A percentile compares a stretch with the other conserved stretches of the same genome.
Evolutionary conservation across 2,329 filamentous ascomycete genomes (phyloP).

Genomic region (Penicillium oxalicum): DNA sequence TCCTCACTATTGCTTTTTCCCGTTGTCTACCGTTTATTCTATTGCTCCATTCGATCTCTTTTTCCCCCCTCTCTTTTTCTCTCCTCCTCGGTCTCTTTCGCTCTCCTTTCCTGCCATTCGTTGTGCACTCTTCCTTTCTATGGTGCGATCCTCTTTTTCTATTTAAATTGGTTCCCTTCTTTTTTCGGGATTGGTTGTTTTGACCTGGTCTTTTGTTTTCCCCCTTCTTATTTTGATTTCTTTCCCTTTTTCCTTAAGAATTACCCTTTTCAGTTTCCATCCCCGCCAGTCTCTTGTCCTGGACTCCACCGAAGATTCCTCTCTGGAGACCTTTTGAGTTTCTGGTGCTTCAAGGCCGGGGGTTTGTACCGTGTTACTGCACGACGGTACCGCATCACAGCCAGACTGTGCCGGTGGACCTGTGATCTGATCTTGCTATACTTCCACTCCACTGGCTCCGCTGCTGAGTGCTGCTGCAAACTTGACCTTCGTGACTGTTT

Average conservation of each 20-base stretch:
- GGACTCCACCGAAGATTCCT: too few relatives aligned
- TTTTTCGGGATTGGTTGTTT: not conserved
- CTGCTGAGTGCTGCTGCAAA: too few relatives aligned
- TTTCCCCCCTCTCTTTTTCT: not conserved
- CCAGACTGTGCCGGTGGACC: too few relatives aligned
- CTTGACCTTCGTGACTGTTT: too few relatives aligned
- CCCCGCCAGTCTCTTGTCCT: too few relatives aligned
- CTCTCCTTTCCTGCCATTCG: not conserved
- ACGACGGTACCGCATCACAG: too few relatives aligned
- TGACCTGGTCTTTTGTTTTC: too few relatives aligned
- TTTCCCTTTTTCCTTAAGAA: too few relatives aligned
- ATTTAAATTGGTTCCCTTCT: not conserved
- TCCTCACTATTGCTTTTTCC: not conserved
- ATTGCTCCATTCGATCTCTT: not conserved
- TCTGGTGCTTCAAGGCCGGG: not conserved
- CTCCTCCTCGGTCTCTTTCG: not conserved
- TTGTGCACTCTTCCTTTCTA: not conserved
- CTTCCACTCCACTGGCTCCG: too few relatives aligned
- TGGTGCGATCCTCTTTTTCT: not conserved
- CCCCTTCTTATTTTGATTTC: not conserved
- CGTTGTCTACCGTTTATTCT: too few relatives aligned
- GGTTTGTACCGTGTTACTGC: too few relatives aligned
- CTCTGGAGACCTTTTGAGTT: constrained; percentile 2
- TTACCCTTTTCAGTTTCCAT: constrained; percentile 1
- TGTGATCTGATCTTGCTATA: too few relatives aligned